phyloP scores from a whole-genome alignment of 2,329 filamentous ascomycete species.

The Pochonia chlamydosporia region DNA sequence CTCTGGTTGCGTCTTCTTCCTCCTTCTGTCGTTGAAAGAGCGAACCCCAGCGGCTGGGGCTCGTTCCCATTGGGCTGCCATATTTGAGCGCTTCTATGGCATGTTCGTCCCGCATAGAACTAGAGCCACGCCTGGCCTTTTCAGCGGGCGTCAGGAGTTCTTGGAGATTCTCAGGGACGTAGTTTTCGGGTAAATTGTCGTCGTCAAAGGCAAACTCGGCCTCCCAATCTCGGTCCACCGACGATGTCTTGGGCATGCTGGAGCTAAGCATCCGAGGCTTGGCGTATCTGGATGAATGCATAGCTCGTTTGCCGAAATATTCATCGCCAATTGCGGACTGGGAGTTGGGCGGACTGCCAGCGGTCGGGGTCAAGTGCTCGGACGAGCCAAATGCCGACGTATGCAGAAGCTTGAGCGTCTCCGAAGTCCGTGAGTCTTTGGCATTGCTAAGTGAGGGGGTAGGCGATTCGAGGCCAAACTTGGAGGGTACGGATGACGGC shows the following conservation, averaged over 20 bases:
- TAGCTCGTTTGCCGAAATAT: slow-evolving; percentile 63
- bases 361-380: slow-evolving; percentile 52
- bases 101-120: slow-evolving; percentile 49
- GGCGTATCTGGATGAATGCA: slow-evolving; percentile 63
- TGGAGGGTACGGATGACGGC: slow-evolving; percentile 85
- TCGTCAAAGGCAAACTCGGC: slow-evolving; percentile 76
- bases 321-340: slow-evolving; percentile 49
- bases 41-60: slow-evolving; percentile 56
- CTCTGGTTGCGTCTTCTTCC: slow-evolving; percentile 43
- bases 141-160: slow-evolving; percentile 63
- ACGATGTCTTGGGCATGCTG: slow-evolving; percentile 60
- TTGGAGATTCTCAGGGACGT: slow-evolving; percentile 68
- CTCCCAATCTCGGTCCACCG: slow-evolving; percentile 60
- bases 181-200: slow-evolving; percentile 38
- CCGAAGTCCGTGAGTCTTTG: slow-evolving; percentile 55
- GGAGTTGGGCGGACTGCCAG: slow-evolving; percentile 43
- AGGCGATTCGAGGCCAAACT: slow-evolving; percentile 84
- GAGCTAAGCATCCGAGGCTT: slow-evolving; percentile 65
- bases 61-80: slow-evolving; percentile 54
- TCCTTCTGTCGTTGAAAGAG: slow-evolving; percentile 55
- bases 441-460: slow-evolving; percentile 64
- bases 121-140: slow-evolving; percentile 55
- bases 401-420: slow-evolving; percentile 59
- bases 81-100: slow-evolving; percentile 48
- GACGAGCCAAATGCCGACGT: slow-evolving; percentile 63